Percentiles rank a stretch among this genome's conserved stretches.
Conservation (phyloP, 495 filamentous ascomycete genomes). For the Apiosordaria backusii region DNA sequence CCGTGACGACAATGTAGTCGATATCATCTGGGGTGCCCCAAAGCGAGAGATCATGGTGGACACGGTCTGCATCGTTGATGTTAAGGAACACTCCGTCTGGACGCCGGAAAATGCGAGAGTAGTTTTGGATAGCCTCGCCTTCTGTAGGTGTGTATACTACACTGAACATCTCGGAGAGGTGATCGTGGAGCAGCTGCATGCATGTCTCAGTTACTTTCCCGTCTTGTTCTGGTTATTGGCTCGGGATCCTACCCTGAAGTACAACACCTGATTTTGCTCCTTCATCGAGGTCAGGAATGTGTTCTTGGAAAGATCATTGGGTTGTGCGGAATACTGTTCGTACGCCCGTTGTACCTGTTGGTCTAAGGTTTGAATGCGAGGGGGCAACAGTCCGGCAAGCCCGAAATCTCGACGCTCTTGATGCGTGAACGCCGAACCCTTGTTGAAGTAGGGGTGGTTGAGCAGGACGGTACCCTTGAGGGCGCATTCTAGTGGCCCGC, state of each 20-base stretch:
- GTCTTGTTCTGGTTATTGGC: not conserved
- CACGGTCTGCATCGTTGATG: slow-evolving; percentile 53
- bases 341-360: slow-evolving; percentile 77
- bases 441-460: slow-evolving; percentile 72
- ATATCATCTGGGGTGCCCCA: slow-evolving; percentile 71
- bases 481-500: slow-evolving; percentile 60
- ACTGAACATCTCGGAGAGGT: slow-evolving; percentile 74
- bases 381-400: slow-evolving; percentile 68
- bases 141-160: slow-evolving; percentile 90
- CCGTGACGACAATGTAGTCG: slow-evolving; percentile 84
- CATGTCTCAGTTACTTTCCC: not conserved
- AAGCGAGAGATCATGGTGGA: slow-evolving; percentile 60
- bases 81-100: slow-evolving; percentile 67
- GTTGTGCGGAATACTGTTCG: slow-evolving; percentile 64
- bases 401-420: slow-evolving; percentile 67
- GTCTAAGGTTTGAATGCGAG: slow-evolving; percentile 71
- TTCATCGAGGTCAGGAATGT: slow-evolving; percentile 84
- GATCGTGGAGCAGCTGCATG: slow-evolving; percentile 41
- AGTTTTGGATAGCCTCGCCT: slow-evolving; percentile 86
- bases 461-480: slow-evolving; percentile 60
- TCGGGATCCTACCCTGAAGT: slow-evolving; percentile 54
- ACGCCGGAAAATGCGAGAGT: slow-evolving; percentile 70
- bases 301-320: slow-evolving; percentile 69
- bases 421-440: slow-evolving; percentile 71
- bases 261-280: slow-evolving; percentile 78